Evolutionary conservation across 306 rosid genomes (phyloP), one percentile per base, ranked within the genome.

Genomic region (Lathyrus oleraceus): DNA sequence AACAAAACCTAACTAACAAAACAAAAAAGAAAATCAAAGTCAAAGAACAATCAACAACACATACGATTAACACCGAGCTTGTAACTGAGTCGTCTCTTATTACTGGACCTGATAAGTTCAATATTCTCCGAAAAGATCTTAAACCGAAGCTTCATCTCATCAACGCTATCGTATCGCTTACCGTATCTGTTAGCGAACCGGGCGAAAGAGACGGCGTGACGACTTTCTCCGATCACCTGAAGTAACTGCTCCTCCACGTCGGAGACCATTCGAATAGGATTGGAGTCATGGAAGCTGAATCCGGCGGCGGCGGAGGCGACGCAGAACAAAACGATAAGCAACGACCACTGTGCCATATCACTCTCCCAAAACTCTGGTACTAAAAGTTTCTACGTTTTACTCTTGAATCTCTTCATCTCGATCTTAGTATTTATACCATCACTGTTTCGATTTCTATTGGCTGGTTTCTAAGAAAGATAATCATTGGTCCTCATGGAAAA

Each of bases 21-120:
- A 15, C 15, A 0, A 19, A 23, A 19, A 2, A 1, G 1, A 38
- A 61, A 15, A 23, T 6, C 10, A 19, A 16, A 51, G 5, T 45
- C 57, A 5, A 21, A 20, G 11, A 53, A 47, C 17, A 49, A 49
- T 49, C 5, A 49, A 49, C 1, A 49, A 0, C 6, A 76, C 92
- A 59, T 82, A 94, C 99, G 82, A 76, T 94, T 94, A 45, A 91
- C 80, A 27, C 83, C 96, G 60, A 91, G 97, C 11, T 58, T 86
- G 73, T 89, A 91, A 14, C 92, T 10, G 45, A 85, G 85, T 17
- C 85, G 68, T 71, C 82, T 84, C 81, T 47, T 81, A 72, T 91
- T 95, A 27, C 86, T 75, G 19, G 96, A 91, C 79, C 81, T 86
- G 69, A 95, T 87, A 32, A 87, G 35, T 65, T 81, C 73, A 71